Evolutionary conservation across 2,329 filamentous ascomycete genomes (phyloP), one percentile per base, ranked within the genome.

Genomic region (Chaetoscypha palmicola): DNA sequence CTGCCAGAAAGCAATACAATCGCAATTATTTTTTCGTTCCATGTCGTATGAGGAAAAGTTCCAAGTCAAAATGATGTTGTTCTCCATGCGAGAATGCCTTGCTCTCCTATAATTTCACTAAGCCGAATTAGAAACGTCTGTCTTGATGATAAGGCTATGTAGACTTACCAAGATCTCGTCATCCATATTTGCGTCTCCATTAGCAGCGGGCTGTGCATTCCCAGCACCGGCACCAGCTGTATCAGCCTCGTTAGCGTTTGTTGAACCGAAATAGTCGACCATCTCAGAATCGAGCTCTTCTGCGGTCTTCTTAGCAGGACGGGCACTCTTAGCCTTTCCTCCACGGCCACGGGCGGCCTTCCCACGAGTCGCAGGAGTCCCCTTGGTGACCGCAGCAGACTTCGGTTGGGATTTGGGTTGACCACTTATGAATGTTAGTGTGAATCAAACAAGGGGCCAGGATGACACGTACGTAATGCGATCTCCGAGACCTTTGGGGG

Each of bases 211-310:
- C n/a, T 49, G 49, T 22, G 52, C 56, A 22, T 50, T 44, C n/a
- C 45, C 53, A 34, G 49, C 47, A 26, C 50, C 45, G 41, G 52
- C 49, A 26, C 49, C 65, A 53, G 73, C 74, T 30, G 71, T 67
- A 43, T 67, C 64, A 47, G 73, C 66, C 40, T 68, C 64, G 31
- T 68, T 67, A 49, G 69, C 68, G 53, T 70, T 70, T 41, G 67
- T 68, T 41, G 66, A 68, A 52, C 68, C 62, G 63, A 94, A 97
- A 71, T 98, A 98, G 66, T 97, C 92, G 16, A 80, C 82, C 92
- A 98, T 98, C 66, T 98, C 92, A 3, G 87, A 89, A 64, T 98
- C 92, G 20, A 98, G 80, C 70, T 98, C 90, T 64, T 95, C 91
- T 1, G 84, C 81, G 0, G 89, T 94, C 85, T 97, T 97, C 71